Percentiles rank a stretch among this genome's conserved stretches.
Evolutionary conservation across 2,329 filamentous ascomycete species (phyloP).

Genomic region (Claviceps arundinis): DNA sequence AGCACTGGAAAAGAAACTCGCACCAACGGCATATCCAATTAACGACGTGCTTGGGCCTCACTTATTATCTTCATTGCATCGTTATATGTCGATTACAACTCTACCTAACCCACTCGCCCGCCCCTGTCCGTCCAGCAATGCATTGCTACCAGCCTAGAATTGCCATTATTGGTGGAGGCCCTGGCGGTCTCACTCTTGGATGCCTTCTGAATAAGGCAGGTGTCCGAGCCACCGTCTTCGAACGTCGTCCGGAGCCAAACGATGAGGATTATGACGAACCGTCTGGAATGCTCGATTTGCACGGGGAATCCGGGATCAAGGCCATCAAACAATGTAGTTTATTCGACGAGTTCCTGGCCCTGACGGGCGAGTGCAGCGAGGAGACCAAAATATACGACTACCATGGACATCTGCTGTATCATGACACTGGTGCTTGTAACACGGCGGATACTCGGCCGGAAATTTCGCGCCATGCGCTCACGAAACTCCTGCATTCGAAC

Average conservation of each 20-base stretch:
- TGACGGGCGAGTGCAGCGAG: constrained; percentile 19
- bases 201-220: constrained; percentile 27
- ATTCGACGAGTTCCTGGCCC: constrained; percentile 26
- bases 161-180: constrained; percentile 33
- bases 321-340: constrained; percentile 32
- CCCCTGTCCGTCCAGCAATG: too few species aligned
- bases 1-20: not conserved
- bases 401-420: constrained; percentile 13
- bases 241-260: constrained; percentile 18
- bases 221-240: constrained; percentile 22
- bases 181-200: constrained; percentile 33
- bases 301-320: constrained; percentile 28
- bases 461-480: not conserved
- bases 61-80: not conserved
- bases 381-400: constrained; percentile 12
- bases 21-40: not conserved
- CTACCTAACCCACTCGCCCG: too few species aligned
- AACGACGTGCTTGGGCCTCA: too few species aligned
- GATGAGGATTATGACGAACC: constrained; percentile 13
- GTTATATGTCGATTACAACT: too few species aligned
- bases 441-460: not conserved
- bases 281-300: constrained; percentile 35
- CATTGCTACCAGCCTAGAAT: constrained; percentile 14
- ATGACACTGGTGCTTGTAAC: not conserved
- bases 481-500: not conserved